Evolutionary conservation across 495 filamentous ascomycete genomes (phyloP), one percentile per base, ranked within the genome.

Genomic region (Jackrogersella minutella): DNA sequence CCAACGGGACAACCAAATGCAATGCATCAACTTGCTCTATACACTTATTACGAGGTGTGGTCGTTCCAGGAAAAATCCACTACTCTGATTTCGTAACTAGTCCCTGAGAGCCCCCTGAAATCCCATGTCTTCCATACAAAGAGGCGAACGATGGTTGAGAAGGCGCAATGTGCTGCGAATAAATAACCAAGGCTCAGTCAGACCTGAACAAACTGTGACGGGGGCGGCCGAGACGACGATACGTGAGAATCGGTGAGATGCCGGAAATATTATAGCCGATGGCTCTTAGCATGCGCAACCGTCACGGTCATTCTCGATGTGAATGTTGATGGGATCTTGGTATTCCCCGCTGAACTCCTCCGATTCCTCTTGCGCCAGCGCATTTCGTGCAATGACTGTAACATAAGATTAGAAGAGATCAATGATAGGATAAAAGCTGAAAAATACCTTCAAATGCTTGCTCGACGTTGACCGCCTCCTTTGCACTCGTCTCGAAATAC

Each of bases 401-500:
- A 2, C 13, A 69, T 34, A 13, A 50, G 10, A 14, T 70, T 70
- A 66, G 58, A 30, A 19, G 8, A 33, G 36, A 0, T 19, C 2
- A n/a, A 24, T 28, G 19, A 10, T 14, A 22, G 41, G 19, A 39
- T 24, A n/a, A 57, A 58, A 53, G 16, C 40, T 14, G 16, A 49
- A 7, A 16, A 81, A 66, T 78, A 97, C 94, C 92, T 83, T 98
- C 95, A 75, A 99, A 99, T 49, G 95, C 96, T 78, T 97, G 91
- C 81, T 99, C 95, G 11, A 99, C 95, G 70, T 98, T 97, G 74
- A 97, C 87, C 22, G 93, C 96, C 77, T 99, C 95, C 83, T 99
- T 99, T 34, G 95, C 95, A 79, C 93, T 97, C 5, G 95, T 98
- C 85, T 99, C 95, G 72, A 98, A 99, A 77, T 98, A 99, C 2